Evolutionary conservation across 2,329 filamentous ascomycete species (phyloP).

Genomic region (Alternaria sp.): DNA sequence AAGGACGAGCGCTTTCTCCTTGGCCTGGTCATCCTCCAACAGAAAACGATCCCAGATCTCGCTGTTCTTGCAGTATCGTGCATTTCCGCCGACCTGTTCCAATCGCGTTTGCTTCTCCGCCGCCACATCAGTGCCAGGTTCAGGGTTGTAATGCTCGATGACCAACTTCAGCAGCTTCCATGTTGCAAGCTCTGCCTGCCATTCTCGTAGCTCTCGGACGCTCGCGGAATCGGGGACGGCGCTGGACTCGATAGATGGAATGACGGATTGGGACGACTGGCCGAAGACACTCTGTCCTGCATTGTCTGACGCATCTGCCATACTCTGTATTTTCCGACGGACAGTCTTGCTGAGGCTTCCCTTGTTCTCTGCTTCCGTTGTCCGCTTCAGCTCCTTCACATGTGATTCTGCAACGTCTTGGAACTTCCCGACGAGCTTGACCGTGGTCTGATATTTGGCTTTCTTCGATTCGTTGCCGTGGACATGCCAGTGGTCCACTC

Average conservation of each 20-base stretch:
- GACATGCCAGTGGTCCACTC: slow-evolving; percentile 74
- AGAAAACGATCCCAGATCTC: slow-evolving; percentile 80
- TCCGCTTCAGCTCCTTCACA: slow-evolving; percentile 56
- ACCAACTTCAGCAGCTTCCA: slow-evolving; percentile 86
- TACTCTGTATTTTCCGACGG: slow-evolving; percentile 44
- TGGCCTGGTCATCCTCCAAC: slow-evolving; percentile 73
- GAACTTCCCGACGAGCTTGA: slow-evolving; percentile 53
- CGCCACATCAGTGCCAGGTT: slow-evolving; percentile 43
- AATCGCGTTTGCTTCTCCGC: slow-evolving; percentile 47
- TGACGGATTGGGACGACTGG: slow-evolving; percentile 28
- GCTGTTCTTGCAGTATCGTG: slow-evolving; percentile 66
- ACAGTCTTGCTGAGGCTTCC: slow-evolving; percentile 42
- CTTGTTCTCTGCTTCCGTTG: slow-evolving; percentile 52
- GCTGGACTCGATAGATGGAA: slow-evolving; percentile 27
- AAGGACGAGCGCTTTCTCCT: slow-evolving; percentile 81
- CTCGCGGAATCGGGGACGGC: slow-evolving; percentile 42
- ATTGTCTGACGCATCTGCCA: slow-evolving; percentile 33
- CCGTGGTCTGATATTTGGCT: slow-evolving; percentile 64
- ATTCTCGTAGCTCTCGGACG: slow-evolving; percentile 65
- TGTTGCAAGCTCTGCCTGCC: slow-evolving; percentile 86
- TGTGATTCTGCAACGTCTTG: slow-evolving; percentile 62
- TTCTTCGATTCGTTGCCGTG: slow-evolving; percentile 37
- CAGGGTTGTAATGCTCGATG: slow-evolving; percentile 71
- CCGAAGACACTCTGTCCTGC: slow-evolving; percentile 24
- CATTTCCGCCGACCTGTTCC: slow-evolving; percentile 41